Conservation (phyloP, 768 basidiomycete genomes). For the Leucogyrophana mollusca region DNA sequence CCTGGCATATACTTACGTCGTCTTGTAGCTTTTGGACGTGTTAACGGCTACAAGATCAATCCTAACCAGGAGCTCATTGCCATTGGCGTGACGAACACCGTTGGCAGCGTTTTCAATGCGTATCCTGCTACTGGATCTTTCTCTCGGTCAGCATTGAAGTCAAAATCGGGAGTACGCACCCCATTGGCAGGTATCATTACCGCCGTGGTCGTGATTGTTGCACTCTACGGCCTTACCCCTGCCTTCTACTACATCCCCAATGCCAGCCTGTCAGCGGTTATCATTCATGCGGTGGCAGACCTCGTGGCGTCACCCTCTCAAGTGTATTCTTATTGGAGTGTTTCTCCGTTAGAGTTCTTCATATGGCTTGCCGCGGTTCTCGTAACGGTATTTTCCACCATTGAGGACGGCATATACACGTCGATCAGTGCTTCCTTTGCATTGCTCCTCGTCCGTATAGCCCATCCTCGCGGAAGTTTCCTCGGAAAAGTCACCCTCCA, state of each 20-base stretch:
- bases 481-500: conserved; percentile 78
- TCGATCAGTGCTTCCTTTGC: conserved; percentile 78
- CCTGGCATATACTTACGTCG: no score
- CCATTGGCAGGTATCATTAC: conserved; percentile 86
- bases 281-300: conserved; percentile 90
- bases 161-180: conserved; percentile 96
- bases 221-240: conserved; percentile 89
- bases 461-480: conserved; percentile 87
- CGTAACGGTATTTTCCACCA: conserved; percentile 88
- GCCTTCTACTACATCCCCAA: conserved; percentile 91
- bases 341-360: conserved; percentile 88
- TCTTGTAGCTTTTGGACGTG: conserved; percentile 80
- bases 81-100: conserved; percentile 93
- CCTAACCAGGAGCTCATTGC: conserved; percentile 96
- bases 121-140: conserved; percentile 99
- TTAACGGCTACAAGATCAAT: conserved; percentile 93
- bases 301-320: conserved; percentile 82
- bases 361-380: conserved; percentile 88
- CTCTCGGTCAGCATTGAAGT: conserved; percentile 95
- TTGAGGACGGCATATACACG: conserved; percentile 91
- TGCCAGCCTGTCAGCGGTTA: conserved; percentile 85
- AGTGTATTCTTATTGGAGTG: conserved; percentile 89
- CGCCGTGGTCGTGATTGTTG: conserved; percentile 86
- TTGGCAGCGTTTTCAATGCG: conserved; percentile 86
- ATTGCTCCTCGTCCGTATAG: conserved; percentile 82